phyloP scores from a whole-genome alignment of 2,329 filamentous ascomycete species.

The Colletotrichum ledebouriae region DNA sequence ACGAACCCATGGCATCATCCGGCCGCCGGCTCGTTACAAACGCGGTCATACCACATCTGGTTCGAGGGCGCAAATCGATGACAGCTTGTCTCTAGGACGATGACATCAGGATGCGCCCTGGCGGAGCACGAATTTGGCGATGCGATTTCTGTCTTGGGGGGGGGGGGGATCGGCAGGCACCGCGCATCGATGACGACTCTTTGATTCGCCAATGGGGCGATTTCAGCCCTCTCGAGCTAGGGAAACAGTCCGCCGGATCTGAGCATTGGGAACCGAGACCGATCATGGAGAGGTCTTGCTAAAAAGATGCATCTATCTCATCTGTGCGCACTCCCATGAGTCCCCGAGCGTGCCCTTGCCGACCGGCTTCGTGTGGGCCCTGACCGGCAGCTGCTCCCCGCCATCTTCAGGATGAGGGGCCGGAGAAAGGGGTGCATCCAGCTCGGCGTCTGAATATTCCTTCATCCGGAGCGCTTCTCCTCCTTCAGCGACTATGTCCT shows the following conservation, averaged over 20 bases:
- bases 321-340: not conserved
- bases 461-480: not conserved
- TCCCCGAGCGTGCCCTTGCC: not conserved
- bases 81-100: constrained; percentile 36
- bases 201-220: constrained; percentile 33
- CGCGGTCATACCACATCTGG: constrained; percentile 4
- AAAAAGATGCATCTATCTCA: not conserved
- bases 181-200: constrained; percentile 35
- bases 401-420: not conserved
- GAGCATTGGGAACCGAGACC: not conserved
- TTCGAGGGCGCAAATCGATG: constrained; percentile 40
- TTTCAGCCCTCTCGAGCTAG: not conserved
- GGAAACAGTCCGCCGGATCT: not conserved
- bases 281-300: not conserved
- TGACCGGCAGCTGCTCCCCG: not conserved
- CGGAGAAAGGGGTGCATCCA: not conserved
- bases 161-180: constrained; percentile 41
- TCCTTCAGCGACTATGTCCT: constrained; percentile 19
- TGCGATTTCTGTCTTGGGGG: not conserved
- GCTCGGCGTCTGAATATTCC: constrained; percentile 16
- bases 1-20: constrained; percentile 42
- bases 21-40: not conserved
- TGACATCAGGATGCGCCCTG: constrained; percentile 41
- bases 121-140: constrained; percentile 1
- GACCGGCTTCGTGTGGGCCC: not conserved